Percentiles rank a stretch among this genome's conserved stretches.
phyloP scores from a whole-genome alignment of 2,329 filamentous ascomycete species.

The Cordyceps javanica region DNA sequence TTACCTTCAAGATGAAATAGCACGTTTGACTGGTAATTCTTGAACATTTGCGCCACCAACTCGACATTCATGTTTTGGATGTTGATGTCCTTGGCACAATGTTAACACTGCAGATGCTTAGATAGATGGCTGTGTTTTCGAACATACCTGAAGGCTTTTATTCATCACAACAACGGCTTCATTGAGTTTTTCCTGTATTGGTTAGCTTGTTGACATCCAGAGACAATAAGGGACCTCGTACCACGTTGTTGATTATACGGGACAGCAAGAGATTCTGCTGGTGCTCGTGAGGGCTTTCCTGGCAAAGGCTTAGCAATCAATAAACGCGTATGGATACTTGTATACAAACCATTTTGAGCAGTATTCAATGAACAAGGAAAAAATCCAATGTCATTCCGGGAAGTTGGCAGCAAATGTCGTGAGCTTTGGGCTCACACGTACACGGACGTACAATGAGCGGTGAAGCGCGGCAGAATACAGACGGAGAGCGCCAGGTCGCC shows the following conservation, averaged over 20 bases:
- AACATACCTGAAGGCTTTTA: constrained; percentile 71
- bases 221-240: constrained; percentile 42
- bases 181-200: constrained; percentile 86
- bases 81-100: constrained; percentile 72
- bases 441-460: constrained; percentile 19
- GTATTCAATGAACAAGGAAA: neutral
- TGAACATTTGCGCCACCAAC: constrained; percentile 98
- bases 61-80: constrained; percentile 99
- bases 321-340: neutral
- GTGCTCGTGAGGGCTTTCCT: constrained; percentile 96
- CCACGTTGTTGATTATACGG: constrained; percentile 95
- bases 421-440: neutral
- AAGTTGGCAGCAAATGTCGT: neutral
- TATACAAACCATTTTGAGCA: neutral
- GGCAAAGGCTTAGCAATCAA: neutral
- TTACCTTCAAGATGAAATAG: constrained; percentile 94
- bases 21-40: constrained; percentile 98
- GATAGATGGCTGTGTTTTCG: neutral
- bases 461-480: constrained; percentile 28
- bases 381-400: neutral
- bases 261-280: constrained; percentile 91
- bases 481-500: neutral
- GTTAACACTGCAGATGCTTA: constrained; percentile 6
- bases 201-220: neutral
- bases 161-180: constrained; percentile 91